Evolutionary conservation across 2,329 filamentous ascomycete genomes (phyloP).

Genomic region (Cladosporium sp.): DNA sequence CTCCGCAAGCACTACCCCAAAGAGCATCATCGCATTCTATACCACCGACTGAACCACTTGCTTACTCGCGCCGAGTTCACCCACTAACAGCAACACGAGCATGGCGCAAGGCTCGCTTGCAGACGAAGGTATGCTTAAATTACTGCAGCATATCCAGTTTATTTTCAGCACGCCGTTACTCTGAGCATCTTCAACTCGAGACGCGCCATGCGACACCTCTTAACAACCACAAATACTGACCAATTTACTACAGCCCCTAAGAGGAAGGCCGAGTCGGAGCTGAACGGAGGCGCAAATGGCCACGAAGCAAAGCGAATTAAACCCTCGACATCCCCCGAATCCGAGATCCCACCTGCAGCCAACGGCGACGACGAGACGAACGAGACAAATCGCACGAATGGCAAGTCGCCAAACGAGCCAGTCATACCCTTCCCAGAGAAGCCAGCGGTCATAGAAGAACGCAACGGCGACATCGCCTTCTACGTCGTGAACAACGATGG

Average conservation of each 20-base stretch:
- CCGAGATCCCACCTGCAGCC: constrained; percentile 28
- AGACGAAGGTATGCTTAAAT: constrained; percentile 2
- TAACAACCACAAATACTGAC: background rate
- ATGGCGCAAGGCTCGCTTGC: constrained; percentile 14
- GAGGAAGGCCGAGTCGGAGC: constrained; percentile 72
- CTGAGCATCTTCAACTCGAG: background rate
- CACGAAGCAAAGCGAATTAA: constrained; percentile 67
- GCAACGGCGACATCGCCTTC: constrained; percentile 92
- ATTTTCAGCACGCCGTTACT: background rate
- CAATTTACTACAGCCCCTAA: constrained; percentile 49
- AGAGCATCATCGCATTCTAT: constrained; percentile 9
- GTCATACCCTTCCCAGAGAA: constrained; percentile 86
- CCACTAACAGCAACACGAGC: background rate
- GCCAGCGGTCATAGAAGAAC: constrained; percentile 90
- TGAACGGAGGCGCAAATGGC: constrained; percentile 48
- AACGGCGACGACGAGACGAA: constrained; percentile 19
- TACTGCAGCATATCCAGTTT: background rate
- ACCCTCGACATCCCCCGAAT: constrained; percentile 41
- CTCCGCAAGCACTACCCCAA: constrained; percentile 6
- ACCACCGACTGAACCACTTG: background rate
- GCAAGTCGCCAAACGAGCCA: constrained; percentile 41
- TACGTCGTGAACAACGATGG: constrained; percentile 97
- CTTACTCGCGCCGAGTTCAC: background rate
- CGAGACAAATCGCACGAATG: constrained; percentile 10
- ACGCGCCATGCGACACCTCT: background rate